Evolutionary conservation across 1,284 basidiomycete species (phyloP).

Genomic region (Trametes pubescens): DNA sequence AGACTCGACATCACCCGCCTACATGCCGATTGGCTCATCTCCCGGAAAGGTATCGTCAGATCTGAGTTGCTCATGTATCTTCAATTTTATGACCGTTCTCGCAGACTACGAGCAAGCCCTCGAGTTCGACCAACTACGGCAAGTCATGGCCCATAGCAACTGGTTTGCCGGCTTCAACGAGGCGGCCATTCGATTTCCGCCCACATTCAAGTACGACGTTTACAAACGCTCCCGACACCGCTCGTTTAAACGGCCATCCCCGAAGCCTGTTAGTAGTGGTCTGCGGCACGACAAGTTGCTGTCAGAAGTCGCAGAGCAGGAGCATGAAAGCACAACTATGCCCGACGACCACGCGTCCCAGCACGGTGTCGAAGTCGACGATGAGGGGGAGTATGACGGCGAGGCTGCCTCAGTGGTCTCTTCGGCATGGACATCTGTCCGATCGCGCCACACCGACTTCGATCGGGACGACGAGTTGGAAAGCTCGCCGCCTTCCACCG

Average conservation of each 20-base stretch:
- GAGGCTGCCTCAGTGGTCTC: slow-evolving; percentile 59
- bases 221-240: slow-evolving; percentile 51
- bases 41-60: slow-evolving; percentile 41
- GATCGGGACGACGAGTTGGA: slow-evolving; percentile 61
- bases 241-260: slow-evolving; percentile 42
- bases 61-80: no score
- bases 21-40: slow-evolving; percentile 73
- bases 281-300: slow-evolving; percentile 41
- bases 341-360: slow-evolving; percentile 13
- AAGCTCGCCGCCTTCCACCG: slow-evolving; percentile 41
- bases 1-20: slow-evolving; percentile 75
- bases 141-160: slow-evolving; percentile 69
- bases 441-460: slow-evolving; percentile 51
- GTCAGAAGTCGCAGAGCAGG: slow-evolving; percentile 51
- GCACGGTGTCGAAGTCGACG: slow-evolving; percentile 38
- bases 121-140: slow-evolving; percentile 82
- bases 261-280: slow-evolving; percentile 43
- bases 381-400: slow-evolving; percentile 45
- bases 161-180: slow-evolving; percentile 77
- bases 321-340: slow-evolving; percentile 27
- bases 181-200: slow-evolving; percentile 76
- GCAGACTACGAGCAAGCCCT: slow-evolving; percentile 76
- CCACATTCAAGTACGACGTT: slow-evolving; percentile 89
- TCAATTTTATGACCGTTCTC: background rate
- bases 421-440: slow-evolving; percentile 57